Evolutionary conservation across 805 yeast genomes (phyloP).

Genomic region (Saitoella complicata): DNA sequence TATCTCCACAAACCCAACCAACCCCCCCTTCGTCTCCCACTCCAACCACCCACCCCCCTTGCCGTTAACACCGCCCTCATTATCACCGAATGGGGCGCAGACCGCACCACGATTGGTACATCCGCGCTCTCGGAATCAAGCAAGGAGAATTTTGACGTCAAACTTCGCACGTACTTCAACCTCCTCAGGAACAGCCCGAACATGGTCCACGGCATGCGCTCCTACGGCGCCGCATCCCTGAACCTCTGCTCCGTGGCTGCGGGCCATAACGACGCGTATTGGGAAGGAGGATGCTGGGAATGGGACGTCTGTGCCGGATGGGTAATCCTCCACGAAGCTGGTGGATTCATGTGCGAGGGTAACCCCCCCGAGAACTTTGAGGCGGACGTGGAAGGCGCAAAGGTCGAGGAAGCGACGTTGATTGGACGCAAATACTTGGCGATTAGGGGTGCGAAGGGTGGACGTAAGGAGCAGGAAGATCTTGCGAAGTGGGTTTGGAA

Average conservation of each 20-base stretch:
- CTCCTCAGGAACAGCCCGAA: conserved; percentile 37
- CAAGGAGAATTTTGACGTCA: conserved; percentile 28
- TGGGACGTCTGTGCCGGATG: conserved; percentile 63
- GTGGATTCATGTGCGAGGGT: conserved; percentile 27
- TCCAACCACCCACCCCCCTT: neutral
- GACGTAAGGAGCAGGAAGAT: neutral
- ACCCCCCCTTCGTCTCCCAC: conserved; percentile 15
- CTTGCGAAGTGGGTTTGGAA: neutral
- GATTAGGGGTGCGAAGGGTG: neutral
- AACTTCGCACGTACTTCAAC: conserved; percentile 32
- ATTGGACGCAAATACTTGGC: neutral
- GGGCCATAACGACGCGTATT: conserved; percentile 43
- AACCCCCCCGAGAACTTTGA: neutral
- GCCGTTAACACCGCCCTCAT: conserved; percentile 34
- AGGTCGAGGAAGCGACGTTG: neutral
- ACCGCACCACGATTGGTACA: conserved; percentile 27
- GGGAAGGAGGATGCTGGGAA: conserved; percentile 54
- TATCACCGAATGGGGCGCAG: conserved; percentile 48
- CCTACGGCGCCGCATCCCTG: conserved; percentile 50
- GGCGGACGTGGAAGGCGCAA: neutral
- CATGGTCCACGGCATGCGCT: conserved; percentile 44
- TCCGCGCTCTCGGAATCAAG: conserved; percentile 5
- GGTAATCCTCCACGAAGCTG: conserved; percentile 43
- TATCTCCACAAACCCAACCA: conserved; percentile 27
- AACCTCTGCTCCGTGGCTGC: conserved; percentile 42